These are phyloP conservation scores for Coprinopsis cinerea DNA, from an alignment of 768 basidiomycete genomes.

Conservation along the genomic window DNA sequence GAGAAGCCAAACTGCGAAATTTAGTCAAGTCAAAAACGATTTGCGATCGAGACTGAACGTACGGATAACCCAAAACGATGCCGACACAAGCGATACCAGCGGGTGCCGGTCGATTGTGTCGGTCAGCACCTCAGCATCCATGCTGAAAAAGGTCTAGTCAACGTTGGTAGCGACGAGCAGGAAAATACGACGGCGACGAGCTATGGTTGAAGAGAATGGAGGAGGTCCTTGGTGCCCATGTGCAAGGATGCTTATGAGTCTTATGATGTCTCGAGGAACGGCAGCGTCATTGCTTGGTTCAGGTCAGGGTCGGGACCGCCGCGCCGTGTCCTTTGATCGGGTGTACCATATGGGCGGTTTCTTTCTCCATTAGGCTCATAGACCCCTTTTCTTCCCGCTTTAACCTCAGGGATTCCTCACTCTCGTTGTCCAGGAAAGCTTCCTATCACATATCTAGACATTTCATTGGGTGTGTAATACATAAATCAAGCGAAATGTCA, in stretches of 20 bases:
- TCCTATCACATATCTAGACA: not conserved
- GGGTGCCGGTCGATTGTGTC: slow-evolving; percentile 52
- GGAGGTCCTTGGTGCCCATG: not conserved
- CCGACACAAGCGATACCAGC: slow-evolving; percentile 68
- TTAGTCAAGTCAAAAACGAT: not conserved
- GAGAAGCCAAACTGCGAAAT: slow-evolving; percentile 64
- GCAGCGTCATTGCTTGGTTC: not conserved
- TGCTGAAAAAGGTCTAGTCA: slow-evolving; percentile 11
- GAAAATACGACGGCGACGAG: not conserved
- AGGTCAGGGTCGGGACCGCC: not conserved
- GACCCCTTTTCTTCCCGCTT: not conserved
- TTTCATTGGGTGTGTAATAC: too few relatives aligned
- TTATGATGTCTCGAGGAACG: not conserved
- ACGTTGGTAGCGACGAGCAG: not conserved
- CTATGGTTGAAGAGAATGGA: not conserved
- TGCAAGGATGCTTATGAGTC: too few relatives aligned
- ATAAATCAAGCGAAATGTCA: not conserved
- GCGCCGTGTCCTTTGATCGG: not conserved
- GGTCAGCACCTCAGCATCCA: slow-evolving; percentile 32
- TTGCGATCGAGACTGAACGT: slow-evolving; percentile 30
- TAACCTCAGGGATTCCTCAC: too few relatives aligned
- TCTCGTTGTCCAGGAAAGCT: too few relatives aligned
- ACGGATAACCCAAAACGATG: slow-evolving; percentile 83
- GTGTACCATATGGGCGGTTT: not conserved
- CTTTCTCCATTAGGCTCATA: not conserved